Conservation (phyloP, 352 stramenopile species). For the Pythium brachiatum region DNA sequence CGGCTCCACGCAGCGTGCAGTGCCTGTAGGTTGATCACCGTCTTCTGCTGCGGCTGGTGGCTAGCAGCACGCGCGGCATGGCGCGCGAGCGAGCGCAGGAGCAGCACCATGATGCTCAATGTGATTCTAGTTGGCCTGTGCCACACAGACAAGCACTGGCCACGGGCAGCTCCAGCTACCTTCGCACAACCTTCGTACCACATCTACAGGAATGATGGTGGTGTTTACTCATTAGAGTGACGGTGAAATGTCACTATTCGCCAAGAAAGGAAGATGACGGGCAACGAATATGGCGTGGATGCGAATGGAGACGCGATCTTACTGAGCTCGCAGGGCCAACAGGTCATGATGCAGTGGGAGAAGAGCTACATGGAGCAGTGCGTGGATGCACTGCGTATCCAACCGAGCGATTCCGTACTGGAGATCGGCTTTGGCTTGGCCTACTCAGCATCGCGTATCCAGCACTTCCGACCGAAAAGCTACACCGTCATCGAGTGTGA, state of each 20-base stretch:
- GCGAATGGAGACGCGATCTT: constrained; percentile 43
- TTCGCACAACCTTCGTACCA: constrained; percentile 33
- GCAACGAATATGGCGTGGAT: constrained; percentile 48
- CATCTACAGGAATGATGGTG: constrained; percentile 5
- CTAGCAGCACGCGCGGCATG: constrained; percentile 23
- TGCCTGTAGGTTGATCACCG: constrained; percentile 17
- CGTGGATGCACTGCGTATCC: constrained; percentile 60
- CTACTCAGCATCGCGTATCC: constrained; percentile 75
- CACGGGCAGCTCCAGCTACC: background rate
- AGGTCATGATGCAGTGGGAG: constrained; percentile 92
- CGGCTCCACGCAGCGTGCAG: constrained; percentile 23
- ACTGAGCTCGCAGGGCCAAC: constrained; percentile 67
- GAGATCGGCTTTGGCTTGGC: constrained; percentile 87
- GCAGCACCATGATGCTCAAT: constrained; percentile 54
- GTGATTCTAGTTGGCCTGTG: background rate
- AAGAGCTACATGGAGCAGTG: constrained; percentile 75
- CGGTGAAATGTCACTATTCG: background rate
- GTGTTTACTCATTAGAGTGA: constrained; percentile 3
- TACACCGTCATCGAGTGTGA: constrained; percentile 87
- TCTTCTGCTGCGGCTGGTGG: constrained; percentile 12
- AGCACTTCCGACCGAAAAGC: constrained; percentile 41
- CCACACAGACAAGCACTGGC: constrained; percentile 19
- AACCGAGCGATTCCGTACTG: constrained; percentile 49
- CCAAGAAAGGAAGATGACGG: constrained; percentile 32
- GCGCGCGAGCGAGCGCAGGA: constrained; percentile 41